Base-by-base conservation (phyloP, 139 green algal species). In the Picochlorum sp. region DNA sequence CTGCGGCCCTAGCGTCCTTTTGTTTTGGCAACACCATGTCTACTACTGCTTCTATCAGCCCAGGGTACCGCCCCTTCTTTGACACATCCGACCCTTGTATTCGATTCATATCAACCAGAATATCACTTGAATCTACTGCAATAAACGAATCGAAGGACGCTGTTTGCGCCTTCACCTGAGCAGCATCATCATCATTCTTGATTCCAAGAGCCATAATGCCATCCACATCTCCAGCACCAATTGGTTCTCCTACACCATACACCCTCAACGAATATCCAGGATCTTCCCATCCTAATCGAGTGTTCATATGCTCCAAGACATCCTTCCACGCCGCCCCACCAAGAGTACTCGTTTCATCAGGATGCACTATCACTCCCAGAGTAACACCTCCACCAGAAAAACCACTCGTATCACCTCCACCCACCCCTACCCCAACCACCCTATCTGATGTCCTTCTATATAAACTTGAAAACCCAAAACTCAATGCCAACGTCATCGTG, bases 201-300 rank as follows among this genome's bases (percentile, higher is more conserved):
- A 75, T 45, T 4, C 50, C 68, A 2, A 67, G 1, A 21, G 51
- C 65, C 18, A 75, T 50, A 4, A 59, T 34, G 31, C 18, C 51
- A 59, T 59, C 51, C 15, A 28, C 51, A 9, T 23, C 20, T 20
- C 21, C 26, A 34, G 23, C 21, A 34, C 18, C 51, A 38, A 30
- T 23, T 6, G n/a, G 18, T 21, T 20, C n/a, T 20, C 18, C 16
- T 54, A 26, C 18, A 18, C n/a, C 47, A 54, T 54, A 54, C 18
- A 54, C n/a, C 16, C n/a, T 10, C 47, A 54, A 54, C 18, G 16
- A 21, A 54, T 54, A 54, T 9, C n/a, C 15, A 26, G 47, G 11
- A 54, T 54, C n/a, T 13, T 54, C 47, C 47, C 16, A 21, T 54
- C n/a, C 47, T 13, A 54, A 0, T 54, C 47, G 47, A 20, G 18